phyloP scores from a whole-genome alignment of 306 rosid species.

The Purshia tridentata region DNA sequence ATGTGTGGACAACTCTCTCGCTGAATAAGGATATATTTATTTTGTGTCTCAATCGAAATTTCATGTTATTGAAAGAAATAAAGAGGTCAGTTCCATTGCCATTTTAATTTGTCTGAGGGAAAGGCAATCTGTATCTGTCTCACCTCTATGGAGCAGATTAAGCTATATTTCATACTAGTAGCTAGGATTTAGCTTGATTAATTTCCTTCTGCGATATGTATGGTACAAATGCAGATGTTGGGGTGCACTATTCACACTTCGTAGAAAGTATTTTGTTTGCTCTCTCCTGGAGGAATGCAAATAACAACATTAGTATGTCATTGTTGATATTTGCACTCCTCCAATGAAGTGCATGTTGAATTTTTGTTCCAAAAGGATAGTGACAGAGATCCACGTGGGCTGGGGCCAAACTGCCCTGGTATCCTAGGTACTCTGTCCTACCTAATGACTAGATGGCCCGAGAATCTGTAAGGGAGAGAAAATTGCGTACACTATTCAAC shows the following conservation, averaged over 20 bases:
- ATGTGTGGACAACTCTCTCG: slow-evolving; percentile 30
- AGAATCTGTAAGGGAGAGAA: neutral
- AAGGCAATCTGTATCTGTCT: no score
- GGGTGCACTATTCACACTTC: no score
- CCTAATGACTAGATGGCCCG: neutral
- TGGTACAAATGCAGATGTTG: neutral
- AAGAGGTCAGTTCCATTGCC: neutral
- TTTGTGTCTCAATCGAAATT: slow-evolving; percentile 6
- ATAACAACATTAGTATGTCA: no score
- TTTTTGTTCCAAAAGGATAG: neutral
- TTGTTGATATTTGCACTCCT: no score
- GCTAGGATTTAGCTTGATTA: neutral
- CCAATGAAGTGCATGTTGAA: neutral
- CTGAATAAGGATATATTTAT: neutral
- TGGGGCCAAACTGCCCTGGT: slow-evolving; percentile 4
- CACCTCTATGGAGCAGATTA: neutral
- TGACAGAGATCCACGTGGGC: neutral
- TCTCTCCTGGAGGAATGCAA: no score
- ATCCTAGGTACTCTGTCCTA: neutral
- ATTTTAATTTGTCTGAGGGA: neutral
- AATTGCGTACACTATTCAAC: neutral
- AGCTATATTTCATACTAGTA: neutral
- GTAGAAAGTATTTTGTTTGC: no score
- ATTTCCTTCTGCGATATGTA: neutral
- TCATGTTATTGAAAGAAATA: slow-evolving; percentile 9